phyloP scores from a whole-genome alignment of 2,329 filamentous ascomycete genomes.

The Diaporthe citri region DNA sequence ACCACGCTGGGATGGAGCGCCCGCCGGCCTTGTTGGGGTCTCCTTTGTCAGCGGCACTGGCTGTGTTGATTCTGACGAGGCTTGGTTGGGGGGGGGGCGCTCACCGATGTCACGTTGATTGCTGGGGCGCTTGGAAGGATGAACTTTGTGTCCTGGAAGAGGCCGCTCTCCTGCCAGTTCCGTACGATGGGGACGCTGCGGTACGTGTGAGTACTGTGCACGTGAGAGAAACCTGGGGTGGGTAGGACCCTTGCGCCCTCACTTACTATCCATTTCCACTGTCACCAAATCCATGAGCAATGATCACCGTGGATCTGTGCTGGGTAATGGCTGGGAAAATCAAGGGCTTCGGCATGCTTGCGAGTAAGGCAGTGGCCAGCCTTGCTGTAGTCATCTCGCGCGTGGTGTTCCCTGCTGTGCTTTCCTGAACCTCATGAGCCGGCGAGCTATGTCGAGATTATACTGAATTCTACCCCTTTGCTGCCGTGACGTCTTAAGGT shows the following conservation, averaged over 20 bases:
- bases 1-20: constrained; percentile 30
- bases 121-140: constrained; percentile 23
- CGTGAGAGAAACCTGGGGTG: too few species aligned
- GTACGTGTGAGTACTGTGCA: not conserved
- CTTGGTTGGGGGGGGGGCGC: not conserved
- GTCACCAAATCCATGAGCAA: constrained; percentile 25
- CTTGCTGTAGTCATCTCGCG: not conserved
- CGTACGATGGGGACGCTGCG: constrained; percentile 11
- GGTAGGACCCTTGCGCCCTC: too few species aligned
- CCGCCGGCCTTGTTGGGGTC: not conserved
- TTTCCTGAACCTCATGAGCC: not conserved
- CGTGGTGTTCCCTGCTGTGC: not conserved
- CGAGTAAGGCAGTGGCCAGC: constrained; percentile 21
- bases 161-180: constrained; percentile 25
- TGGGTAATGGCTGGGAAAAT: constrained; percentile 29
- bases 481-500: not conserved
- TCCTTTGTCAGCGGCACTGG: not conserved
- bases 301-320: constrained; percentile 31
- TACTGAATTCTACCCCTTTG: not conserved
- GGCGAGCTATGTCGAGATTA: not conserved
- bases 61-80: not conserved
- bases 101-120: constrained; percentile 26
- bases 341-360: constrained; percentile 24
- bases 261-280: constrained; percentile 31
- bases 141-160: constrained; percentile 37